phyloP scores from a whole-genome alignment of 495 filamentous ascomycete species.

The Tuber microsphaerosporum region DNA sequence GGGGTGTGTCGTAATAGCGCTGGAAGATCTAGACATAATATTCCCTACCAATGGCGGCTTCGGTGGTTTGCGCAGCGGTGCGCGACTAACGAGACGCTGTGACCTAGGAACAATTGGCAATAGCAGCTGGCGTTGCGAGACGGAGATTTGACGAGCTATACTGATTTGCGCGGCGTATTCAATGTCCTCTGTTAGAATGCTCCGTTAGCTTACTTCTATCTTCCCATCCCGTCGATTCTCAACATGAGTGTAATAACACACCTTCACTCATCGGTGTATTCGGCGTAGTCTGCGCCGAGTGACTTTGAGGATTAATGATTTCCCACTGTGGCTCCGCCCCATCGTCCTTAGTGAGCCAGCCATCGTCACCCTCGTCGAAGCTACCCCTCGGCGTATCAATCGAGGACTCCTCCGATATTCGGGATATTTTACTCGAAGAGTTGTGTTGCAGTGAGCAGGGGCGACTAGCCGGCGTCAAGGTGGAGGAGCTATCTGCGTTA shows the following conservation, averaged over 20 bases:
- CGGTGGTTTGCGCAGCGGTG: constrained; percentile 16
- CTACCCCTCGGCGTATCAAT: constrained; percentile 37
- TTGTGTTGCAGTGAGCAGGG: constrained; percentile 6
- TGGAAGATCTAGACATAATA: not conserved
- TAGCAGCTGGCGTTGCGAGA: constrained; percentile 36
- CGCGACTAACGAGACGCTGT: constrained; percentile 33
- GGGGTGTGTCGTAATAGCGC: not conserved
- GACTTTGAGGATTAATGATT: constrained; percentile 27
- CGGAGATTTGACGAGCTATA: constrained; percentile 37
- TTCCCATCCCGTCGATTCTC: not conserved
- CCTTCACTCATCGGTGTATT: constrained; percentile 32
- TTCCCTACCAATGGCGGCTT: not conserved
- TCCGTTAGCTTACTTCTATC: constrained; percentile 9
- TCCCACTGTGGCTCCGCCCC: constrained; percentile 38
- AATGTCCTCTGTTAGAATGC: constrained; percentile 24
- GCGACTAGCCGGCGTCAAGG: constrained; percentile 10
- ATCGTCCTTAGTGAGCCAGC: constrained; percentile 27
- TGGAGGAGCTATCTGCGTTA: not conserved
- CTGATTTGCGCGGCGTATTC: constrained; percentile 37
- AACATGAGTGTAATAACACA: not conserved
- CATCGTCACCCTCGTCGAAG: constrained; percentile 39
- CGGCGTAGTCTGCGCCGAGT: not conserved
- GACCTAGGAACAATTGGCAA: constrained; percentile 37
- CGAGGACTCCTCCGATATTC: constrained; percentile 37
- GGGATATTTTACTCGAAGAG: constrained; percentile 29